Evolutionary conservation across 331 rosid species (phyloP).

Genomic region (Telfairia occidentalis): DNA sequence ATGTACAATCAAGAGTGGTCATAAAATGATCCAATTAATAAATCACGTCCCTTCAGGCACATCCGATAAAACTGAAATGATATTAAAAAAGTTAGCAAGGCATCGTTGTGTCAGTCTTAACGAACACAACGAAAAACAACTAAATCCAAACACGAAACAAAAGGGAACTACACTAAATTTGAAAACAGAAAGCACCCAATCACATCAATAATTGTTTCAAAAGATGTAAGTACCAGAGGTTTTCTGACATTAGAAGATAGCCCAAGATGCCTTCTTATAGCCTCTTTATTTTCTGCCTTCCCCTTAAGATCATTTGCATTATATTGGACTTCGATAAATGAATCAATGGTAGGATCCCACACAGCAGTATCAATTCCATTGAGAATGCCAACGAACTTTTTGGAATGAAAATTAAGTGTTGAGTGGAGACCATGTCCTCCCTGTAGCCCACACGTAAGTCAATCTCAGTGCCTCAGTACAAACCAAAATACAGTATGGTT

Average conservation of each 20-base stretch:
- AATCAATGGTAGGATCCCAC: conserved; percentile 84
- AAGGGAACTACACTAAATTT: not conserved
- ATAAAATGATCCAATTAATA: not conserved
- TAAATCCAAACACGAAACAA: not conserved
- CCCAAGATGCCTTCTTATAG: conserved; percentile 53
- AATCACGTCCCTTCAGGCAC: no score
- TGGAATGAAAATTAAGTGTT: conserved; percentile 64
- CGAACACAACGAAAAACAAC: not conserved
- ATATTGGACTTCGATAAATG: conserved; percentile 64
- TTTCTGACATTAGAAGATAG: conserved; percentile 60
- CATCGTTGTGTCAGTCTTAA: not conserved
- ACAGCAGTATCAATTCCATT: conserved; percentile 89
- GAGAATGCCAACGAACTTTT: conserved; percentile 74
- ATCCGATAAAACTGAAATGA: no score
- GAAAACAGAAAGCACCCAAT: not conserved
- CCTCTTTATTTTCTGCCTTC: conserved; percentile 74
- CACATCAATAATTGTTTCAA: not conserved
- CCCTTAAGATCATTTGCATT: conserved; percentile 72
- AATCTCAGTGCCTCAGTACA: not conserved
- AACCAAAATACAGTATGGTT: not conserved
- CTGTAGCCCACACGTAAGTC: conserved; percentile 22
- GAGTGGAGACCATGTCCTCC: conserved; percentile 88
- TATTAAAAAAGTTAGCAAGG: no score
- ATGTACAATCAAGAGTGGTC: not conserved
- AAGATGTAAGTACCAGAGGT: conserved; percentile 64